phyloP scores from a whole-genome alignment of 108 stramenopile species.

The Aureococcus anophagefferens region DNA sequence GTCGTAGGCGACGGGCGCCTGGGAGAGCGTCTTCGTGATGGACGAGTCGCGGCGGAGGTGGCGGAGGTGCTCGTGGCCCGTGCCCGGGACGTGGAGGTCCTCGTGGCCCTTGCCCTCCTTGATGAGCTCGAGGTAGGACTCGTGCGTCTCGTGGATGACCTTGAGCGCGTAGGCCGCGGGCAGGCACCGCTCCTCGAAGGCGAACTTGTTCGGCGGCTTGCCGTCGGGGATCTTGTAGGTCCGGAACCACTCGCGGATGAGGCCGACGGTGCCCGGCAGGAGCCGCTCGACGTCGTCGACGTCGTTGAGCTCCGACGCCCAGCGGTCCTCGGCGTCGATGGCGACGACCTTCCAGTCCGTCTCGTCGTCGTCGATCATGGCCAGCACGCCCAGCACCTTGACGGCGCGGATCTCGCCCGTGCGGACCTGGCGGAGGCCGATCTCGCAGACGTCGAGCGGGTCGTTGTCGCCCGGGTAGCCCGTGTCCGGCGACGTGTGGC shows the following conservation, averaged over 20 bases:
- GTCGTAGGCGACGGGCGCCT: too few relatives aligned
- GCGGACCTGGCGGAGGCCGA: conserved; percentile 38
- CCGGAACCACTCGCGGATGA: conserved; percentile 93
- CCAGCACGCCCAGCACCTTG: conserved; percentile 90
- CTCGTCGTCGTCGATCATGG: conserved; percentile 98
- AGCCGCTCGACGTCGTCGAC: conserved; percentile 87
- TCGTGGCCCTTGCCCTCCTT: too few relatives aligned
- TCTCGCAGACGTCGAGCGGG: conserved; percentile 79
- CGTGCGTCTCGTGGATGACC: conserved; percentile 54
- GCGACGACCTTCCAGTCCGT: conserved; percentile 95
- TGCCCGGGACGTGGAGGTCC: too few relatives aligned
- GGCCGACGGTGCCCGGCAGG: conserved; percentile 72
- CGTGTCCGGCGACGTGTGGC: conserved; percentile 79
- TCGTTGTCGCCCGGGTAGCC: conserved; percentile 86
- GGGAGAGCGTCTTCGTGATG: too few relatives aligned
- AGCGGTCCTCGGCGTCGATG: conserved; percentile 85
- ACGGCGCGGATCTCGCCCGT: conserved; percentile 74
- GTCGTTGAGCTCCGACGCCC: conserved; percentile 88
- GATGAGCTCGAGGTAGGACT: too few relatives aligned
- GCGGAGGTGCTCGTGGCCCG: too few relatives aligned
- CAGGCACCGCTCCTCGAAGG: conserved; percentile 85
- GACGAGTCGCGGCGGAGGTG: too few relatives aligned
- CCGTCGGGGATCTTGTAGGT: conserved; percentile 98
- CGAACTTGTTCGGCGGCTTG: conserved; percentile 91
- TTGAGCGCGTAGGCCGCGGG: conserved; percentile 71